phyloP scores from a whole-genome alignment of 1,139 yeast genomes.

The Yamadazyma kanchanaburiensis region DNA sequence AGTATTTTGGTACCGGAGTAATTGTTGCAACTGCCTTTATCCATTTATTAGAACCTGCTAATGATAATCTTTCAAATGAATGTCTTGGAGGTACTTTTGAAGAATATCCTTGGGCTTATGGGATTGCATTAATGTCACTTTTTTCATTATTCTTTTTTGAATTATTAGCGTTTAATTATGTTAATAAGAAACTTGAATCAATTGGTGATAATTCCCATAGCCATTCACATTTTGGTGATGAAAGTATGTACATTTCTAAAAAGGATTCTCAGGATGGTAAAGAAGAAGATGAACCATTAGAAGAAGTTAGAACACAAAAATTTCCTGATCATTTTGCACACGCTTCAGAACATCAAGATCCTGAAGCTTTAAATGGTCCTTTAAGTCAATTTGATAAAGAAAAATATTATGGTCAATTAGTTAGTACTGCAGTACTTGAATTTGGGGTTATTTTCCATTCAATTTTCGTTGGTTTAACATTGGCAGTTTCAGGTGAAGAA shows the following conservation, averaged over 20 bases:
- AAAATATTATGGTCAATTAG: slow-evolving; percentile 42
- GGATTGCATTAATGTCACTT: slow-evolving; percentile 36
- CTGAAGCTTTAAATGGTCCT: slow-evolving; percentile 43
- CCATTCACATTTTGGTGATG: slow-evolving; percentile 53
- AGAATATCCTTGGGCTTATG: slow-evolving; percentile 42
- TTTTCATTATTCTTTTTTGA: slow-evolving; percentile 51
- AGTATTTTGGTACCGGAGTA: slow-evolving; percentile 90
- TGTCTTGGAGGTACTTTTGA: slow-evolving; percentile 34
- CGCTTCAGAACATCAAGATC: slow-evolving; percentile 52
- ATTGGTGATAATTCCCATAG: slow-evolving; percentile 24
- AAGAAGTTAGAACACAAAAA: slow-evolving; percentile 8
- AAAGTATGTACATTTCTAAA: slow-evolving; percentile 25
- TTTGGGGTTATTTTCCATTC: slow-evolving; percentile 83
- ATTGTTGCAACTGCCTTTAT: slow-evolving; percentile 87
- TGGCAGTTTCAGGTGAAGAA: slow-evolving; percentile 71
- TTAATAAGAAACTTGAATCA: slow-evolving; percentile 33
- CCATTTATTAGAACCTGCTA: slow-evolving; percentile 80
- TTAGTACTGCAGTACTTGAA: slow-evolving; percentile 59
- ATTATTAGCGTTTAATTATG: slow-evolving; percentile 49
- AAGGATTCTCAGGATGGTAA: slow-evolving; percentile 18
- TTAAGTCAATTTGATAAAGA: slow-evolving; percentile 32
- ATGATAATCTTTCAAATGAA: slow-evolving; percentile 36
- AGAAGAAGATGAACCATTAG: slow-evolving; percentile 19
- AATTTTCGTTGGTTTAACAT: slow-evolving; percentile 70
- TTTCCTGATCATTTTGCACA: slow-evolving; percentile 48